These are phyloP conservation scores for Pseudogymnoascus sp. DNA, from an alignment of 2,329 filamentous ascomycete species.

Conservation along the genomic window DNA sequence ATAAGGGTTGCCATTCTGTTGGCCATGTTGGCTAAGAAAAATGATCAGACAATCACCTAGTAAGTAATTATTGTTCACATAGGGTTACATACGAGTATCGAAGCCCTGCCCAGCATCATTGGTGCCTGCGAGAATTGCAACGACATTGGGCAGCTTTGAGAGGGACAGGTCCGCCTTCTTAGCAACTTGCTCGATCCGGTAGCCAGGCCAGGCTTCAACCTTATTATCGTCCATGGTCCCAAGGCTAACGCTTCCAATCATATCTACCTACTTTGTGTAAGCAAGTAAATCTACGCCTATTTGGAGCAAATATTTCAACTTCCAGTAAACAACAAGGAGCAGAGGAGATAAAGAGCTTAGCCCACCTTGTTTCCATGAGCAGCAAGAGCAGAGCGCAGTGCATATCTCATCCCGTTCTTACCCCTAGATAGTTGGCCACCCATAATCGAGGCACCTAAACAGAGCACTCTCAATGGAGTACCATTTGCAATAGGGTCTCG, in stretches of 20 bases:
- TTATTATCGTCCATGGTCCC: constrained; percentile 14
- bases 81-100: not conserved
- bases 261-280: constrained; percentile 2
- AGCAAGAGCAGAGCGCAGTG: constrained; percentile 11
- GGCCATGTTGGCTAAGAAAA: not conserved
- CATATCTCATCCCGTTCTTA: constrained; percentile 13
- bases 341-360: not conserved
- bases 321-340: not conserved
- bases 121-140: constrained; percentile 11
- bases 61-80: not conserved
- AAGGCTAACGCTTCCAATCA: constrained; percentile 11
- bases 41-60: not conserved
- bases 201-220: constrained; percentile 13
- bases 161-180: constrained; percentile 8
- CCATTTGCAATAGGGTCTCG: not conserved
- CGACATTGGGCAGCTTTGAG: constrained; percentile 11
- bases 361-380: constrained; percentile 9
- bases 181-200: constrained; percentile 5
- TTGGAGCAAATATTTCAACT: not conserved
- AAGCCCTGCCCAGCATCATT: constrained; percentile 10
- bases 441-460: constrained; percentile 13
- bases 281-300: not conserved
- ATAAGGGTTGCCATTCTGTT: not conserved
- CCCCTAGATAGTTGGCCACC: constrained; percentile 10
- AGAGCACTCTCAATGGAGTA: constrained; percentile 3